Conservation (phyloP, 257 asterid species). For the Fraxinus americana region DNA sequence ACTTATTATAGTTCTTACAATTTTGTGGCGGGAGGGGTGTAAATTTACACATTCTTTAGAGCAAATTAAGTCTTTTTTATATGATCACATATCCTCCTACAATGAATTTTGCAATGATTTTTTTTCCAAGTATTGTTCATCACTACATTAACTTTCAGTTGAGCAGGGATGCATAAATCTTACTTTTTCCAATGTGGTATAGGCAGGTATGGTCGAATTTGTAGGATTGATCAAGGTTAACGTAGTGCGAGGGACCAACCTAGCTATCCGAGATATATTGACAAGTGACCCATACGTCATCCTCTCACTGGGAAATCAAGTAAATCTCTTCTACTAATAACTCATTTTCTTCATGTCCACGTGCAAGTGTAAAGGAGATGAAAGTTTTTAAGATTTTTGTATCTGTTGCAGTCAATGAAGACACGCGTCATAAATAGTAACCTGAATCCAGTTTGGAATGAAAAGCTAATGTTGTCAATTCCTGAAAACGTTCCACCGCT, state of each 20-base stretch:
- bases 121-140: neutral
- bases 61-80: neutral
- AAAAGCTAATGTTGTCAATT: slow-evolving; percentile 67
- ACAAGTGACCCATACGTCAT: slow-evolving; percentile 91
- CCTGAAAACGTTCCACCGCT: slow-evolving; percentile 65
- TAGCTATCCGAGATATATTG: slow-evolving; percentile 86
- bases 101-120: neutral
- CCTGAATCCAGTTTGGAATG: slow-evolving; percentile 82
- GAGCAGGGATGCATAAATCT: slow-evolving; percentile 17
- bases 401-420: slow-evolving; percentile 62
- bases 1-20: neutral
- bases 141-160: neutral
- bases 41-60: neutral
- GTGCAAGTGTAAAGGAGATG: neutral
- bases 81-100: neutral
- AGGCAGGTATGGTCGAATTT: slow-evolving; percentile 98
- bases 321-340: slow-evolving; percentile 25
- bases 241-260: slow-evolving; percentile 81
- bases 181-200: slow-evolving; percentile 32
- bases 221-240: slow-evolving; percentile 84
- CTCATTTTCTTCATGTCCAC: slow-evolving; percentile 12
- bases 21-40: neutral
- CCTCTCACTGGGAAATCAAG: slow-evolving; percentile 84
- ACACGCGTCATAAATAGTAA: slow-evolving; percentile 78
- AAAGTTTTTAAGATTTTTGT: neutral